phyloP scores from a whole-genome alignment of 2,329 filamentous ascomycete species.

The Kalaharituber pfeilii region DNA sequence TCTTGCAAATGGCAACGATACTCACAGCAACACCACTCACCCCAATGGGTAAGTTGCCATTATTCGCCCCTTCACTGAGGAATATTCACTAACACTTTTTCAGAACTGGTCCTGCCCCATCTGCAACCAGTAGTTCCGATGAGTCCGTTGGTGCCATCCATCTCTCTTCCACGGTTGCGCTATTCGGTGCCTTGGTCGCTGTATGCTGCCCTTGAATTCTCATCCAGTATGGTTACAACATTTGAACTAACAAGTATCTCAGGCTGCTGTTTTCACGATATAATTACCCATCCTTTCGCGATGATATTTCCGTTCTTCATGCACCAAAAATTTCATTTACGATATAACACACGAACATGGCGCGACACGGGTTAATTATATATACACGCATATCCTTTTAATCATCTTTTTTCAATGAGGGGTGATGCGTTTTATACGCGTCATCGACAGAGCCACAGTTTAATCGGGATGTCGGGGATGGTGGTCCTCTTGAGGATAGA shows the following conservation, averaged over 20 bases:
- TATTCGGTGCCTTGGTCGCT: slow-evolving; percentile 18
- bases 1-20: neutral
- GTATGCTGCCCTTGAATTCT: slow-evolving; percentile 7
- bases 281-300: neutral
- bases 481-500: too few species aligned
- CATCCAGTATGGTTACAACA: neutral
- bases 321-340: neutral
- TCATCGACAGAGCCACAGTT: too few species aligned
- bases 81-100: too few species aligned
- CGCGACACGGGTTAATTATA: neutral
- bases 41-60: neutral
- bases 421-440: too few species aligned
- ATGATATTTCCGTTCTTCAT: neutral
- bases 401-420: too few species aligned
- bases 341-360: neutral
- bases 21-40: neutral
- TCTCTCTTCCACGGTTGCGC: slow-evolving; percentile 14
- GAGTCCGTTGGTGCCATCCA: neutral
- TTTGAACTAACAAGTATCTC: neutral
- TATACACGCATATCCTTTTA: neutral
- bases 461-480: too few species aligned
- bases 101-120: neutral
- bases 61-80: too few species aligned
- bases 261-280: slow-evolving; percentile 1
- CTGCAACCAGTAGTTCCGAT: neutral